A percentile compares a stretch with the other conserved stretches of the same genome.
These are phyloP conservation scores for Colletotrichum ledebouriae DNA, from an alignment of 2,329 filamentous ascomycete species.

Conservation along the genomic window DNA sequence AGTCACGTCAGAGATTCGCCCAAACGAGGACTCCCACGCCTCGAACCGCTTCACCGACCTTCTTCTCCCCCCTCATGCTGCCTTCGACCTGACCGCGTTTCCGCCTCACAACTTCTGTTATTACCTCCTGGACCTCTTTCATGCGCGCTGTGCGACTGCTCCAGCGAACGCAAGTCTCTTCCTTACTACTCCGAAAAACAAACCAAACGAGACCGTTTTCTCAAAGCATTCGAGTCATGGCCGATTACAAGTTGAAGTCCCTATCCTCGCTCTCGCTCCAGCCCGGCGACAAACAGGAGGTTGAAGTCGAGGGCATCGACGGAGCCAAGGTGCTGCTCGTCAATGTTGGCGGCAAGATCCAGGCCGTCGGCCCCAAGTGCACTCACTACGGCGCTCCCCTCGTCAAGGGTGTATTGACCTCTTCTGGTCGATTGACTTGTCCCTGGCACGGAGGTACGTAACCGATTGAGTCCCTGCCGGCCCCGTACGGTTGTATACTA, in stretches of 20 bases:
- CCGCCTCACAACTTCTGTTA: not conserved
- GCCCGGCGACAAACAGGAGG: conserved; percentile 87
- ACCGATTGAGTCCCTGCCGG: not conserved
- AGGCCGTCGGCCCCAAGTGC: conserved; percentile 87
- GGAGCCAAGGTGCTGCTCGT: conserved; percentile 88
- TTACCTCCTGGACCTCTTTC: not conserved
- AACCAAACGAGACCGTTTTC: conserved; percentile 44
- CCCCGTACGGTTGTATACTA: not conserved
- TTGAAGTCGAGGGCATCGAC: conserved; percentile 90
- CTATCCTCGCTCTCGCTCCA: conserved; percentile 80
- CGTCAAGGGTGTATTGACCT: conserved; percentile 85
- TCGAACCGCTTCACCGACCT: not conserved
- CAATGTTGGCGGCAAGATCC: conserved; percentile 80
- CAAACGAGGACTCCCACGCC: not conserved
- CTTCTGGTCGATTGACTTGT: conserved; percentile 87
- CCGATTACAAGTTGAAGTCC: conserved; percentile 80
- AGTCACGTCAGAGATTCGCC: no score
- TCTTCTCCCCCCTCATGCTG: not conserved
- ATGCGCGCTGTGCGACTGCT: conserved; percentile 36
- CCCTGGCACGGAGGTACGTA: conserved; percentile 92
- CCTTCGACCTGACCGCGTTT: not conserved
- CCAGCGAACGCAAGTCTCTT: not conserved
- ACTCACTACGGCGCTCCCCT: conserved; percentile 94
- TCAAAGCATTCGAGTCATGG: conserved; percentile 58
- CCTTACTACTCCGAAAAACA: conserved; percentile 20